A percentile compares a stretch with the other conserved stretches of the same genome.
phyloP scores from a whole-genome alignment of 1,284 basidiomycete genomes.

The Trichosporon inkin region DNA sequence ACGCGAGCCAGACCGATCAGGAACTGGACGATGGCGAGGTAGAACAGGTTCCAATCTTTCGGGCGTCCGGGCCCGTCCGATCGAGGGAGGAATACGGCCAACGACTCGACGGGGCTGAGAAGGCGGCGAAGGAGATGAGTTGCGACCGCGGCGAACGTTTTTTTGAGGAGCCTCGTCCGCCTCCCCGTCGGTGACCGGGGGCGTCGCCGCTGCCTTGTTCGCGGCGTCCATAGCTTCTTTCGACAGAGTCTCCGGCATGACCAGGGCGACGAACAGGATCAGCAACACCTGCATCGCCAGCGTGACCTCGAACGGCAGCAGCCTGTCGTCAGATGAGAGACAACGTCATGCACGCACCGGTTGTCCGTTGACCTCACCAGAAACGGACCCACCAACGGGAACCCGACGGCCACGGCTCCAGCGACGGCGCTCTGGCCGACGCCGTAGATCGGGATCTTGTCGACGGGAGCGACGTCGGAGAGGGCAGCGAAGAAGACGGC shows the following conservation, averaged over 20 bases:
- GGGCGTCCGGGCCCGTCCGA: not conserved
- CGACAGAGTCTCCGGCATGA: not conserved
- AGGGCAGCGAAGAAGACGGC: not conserved
- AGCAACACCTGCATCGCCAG: not conserved
- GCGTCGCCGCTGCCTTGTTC: not conserved
- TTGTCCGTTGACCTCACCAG: not conserved
- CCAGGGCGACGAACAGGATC: not conserved
- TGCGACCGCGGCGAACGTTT: not conserved
- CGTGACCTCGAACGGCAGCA: not conserved
- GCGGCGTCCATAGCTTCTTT: not conserved
- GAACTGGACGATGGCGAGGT: not conserved
- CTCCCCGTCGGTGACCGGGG: not conserved
- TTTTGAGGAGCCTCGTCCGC: not conserved
- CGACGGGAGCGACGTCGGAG: not conserved
- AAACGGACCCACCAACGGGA: not conserved
- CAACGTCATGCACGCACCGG: not conserved
- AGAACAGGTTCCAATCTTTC: slow-evolving; percentile 2
- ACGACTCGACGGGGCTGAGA: not conserved
- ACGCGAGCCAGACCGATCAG: not conserved
- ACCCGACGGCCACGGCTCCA: not conserved
- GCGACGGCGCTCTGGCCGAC: not conserved
- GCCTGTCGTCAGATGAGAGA: not conserved
- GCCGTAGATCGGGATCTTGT: not conserved
- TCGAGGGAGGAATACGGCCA: not conserved
- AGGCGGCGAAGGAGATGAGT: not conserved